phyloP scores from a whole-genome alignment of 768 basidiomycete species.

The Trametes cinnabarina region DNA sequence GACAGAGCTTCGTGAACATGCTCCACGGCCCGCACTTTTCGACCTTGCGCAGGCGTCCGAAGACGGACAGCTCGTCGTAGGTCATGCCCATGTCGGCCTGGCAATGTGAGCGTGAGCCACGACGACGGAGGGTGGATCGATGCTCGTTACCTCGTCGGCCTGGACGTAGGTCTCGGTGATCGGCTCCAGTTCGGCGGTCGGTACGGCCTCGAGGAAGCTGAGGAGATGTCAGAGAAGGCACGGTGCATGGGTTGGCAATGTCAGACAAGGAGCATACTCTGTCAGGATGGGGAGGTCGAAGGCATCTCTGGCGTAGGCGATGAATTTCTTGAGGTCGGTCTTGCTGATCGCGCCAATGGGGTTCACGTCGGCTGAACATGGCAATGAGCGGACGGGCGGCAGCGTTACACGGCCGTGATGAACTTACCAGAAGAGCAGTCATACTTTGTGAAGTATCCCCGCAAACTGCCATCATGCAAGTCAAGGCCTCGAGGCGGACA shows the following conservation, averaged over 20 bases:
- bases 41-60: constrained; percentile 89
- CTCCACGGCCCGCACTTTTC: constrained; percentile 98
- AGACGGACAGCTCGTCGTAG: constrained; percentile 92
- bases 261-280: no score
- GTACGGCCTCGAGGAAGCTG: constrained; percentile 91
- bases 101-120: neutral
- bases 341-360: constrained; percentile 98
- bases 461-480: constrained; percentile 51
- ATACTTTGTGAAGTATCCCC: constrained; percentile 97
- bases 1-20: constrained; percentile 92
- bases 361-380: constrained; percentile 81
- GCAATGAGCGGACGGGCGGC: neutral
- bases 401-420: no score
- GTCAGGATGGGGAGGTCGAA: constrained; percentile 85
- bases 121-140: no score
- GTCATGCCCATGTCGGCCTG: constrained; percentile 99
- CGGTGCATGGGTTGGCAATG: no score
- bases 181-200: constrained; percentile 95
- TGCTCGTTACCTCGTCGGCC: constrained; percentile 82
- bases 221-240: no score
- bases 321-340: constrained; percentile 95
- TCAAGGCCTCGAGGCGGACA: neutral
- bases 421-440: constrained; percentile 84
- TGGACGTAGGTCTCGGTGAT: constrained; percentile 94
- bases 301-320: constrained; percentile 71